Evolutionary conservation across 495 filamentous ascomycete genomes (phyloP).

Genomic region (Penicilliopsis zonata): DNA sequence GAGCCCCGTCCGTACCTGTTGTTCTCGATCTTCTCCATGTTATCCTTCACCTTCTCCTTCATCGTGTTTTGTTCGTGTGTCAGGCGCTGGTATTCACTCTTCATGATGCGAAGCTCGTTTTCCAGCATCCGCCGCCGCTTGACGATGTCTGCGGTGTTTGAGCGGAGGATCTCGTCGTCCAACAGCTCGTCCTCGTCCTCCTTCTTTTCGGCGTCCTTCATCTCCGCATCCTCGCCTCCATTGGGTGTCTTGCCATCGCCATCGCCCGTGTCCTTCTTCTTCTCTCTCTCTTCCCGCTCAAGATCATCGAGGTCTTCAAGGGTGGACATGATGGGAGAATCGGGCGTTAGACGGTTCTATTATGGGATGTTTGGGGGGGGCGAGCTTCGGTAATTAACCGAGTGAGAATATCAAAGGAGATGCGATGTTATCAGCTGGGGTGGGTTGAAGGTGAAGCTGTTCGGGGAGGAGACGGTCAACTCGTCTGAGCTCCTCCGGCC

Average conservation of each 20-base stretch:
- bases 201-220: slow-evolving; percentile 72
- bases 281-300: slow-evolving; percentile 67
- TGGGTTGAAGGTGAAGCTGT: slow-evolving; percentile 14
- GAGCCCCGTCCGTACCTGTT: slow-evolving; percentile 59
- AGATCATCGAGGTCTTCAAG: slow-evolving; percentile 74
- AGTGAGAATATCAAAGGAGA: slow-evolving; percentile 1
- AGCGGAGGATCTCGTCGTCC: slow-evolving; percentile 80
- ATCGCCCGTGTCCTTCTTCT: slow-evolving; percentile 47
- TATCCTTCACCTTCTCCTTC: slow-evolving; percentile 98
- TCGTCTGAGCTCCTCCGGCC: slow-evolving; percentile 22
- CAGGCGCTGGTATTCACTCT: slow-evolving; percentile 88
- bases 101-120: slow-evolving; percentile 97
- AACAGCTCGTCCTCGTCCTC: slow-evolving; percentile 66
- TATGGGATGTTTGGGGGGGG: background rate
- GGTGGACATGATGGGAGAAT: slow-evolving; percentile 54
- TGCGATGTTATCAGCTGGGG: slow-evolving; percentile 7
- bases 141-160: slow-evolving; percentile 86
- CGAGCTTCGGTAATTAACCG: background rate
- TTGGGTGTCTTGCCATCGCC: slow-evolving; percentile 44
- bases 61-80: slow-evolving; percentile 89
- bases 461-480: slow-evolving; percentile 13
- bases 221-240: slow-evolving; percentile 65
- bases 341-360: background rate
- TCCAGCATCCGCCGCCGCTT: slow-evolving; percentile 79
- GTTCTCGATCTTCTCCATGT: slow-evolving; percentile 96